Base-by-base conservation (phyloP, 176 grass and related monocot species). In the Leersia perrieri region DNA sequence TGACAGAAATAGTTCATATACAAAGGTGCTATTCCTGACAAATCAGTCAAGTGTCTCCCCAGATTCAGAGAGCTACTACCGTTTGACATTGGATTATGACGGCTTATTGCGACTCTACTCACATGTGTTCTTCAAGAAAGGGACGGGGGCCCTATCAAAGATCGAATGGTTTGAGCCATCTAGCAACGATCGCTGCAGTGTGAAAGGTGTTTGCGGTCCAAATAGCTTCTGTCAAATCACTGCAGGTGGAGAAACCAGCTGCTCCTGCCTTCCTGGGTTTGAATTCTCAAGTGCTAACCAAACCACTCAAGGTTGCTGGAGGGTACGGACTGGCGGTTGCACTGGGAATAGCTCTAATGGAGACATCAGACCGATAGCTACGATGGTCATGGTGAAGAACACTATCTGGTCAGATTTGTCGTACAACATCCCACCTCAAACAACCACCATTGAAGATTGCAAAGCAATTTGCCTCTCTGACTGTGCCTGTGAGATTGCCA, bases 181-280 rank as follows among this genome's bases (percentile, higher is more conserved):
- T 4, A 67, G 58, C 51, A 28, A 0, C 7, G 27, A 89, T 72
- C 22, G 28, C 3, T 89, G 82, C 5, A 30, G 72, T 31, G 88
- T 89, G 5, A 81, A 75, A 73, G 88, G 82, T 0, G 27, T 78
- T n/a, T 82, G 83, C 44, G 77, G 82, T 60, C 66, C 79, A 15
- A 82, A 89, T 71, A 86, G 88, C 83, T 86, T 58, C 66, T 85
- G 77, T 30, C 60, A 70, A 12, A 25, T 38, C 66, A 66, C 22
- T 55, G 25, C 72, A 15, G 30, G 61, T 32, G 76, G 67, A 2
- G 36, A 90, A 36, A 70, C 60, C 25, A 86, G 44, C 20, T 90
- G 83, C 73, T 65, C 74, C 7, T 90, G 83, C 36, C 78, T 81
- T 25, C 83, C 73, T 11, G 79, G 78, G 45, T 86, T 86, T 82